Base-by-base conservation (phyloP, 768 basidiomycete genomes). In the Trametes cingulata region DNA sequence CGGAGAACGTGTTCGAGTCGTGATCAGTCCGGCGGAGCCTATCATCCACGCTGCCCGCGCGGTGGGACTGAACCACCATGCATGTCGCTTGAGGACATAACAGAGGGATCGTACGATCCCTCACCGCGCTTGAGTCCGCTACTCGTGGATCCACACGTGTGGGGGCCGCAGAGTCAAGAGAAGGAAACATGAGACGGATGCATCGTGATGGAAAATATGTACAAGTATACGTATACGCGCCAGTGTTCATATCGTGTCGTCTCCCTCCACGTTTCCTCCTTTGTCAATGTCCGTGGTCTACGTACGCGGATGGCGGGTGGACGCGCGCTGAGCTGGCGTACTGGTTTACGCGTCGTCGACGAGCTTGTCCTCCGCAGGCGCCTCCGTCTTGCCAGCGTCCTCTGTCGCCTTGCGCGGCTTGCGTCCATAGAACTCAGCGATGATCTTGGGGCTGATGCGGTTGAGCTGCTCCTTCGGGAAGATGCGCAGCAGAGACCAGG, bases 391-490 rank as follows among this genome's bases (percentile, higher is more conserved):
- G 68, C n/a, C n/a, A n/a, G 74, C 80, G 62, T 78, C 82, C 72
- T 78, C 75, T 56, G 82, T 78, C 60, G 77, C 71, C 78, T 83
- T 88, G 81, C 83, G 88, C 51, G 79, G 82, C 78, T 95, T 95
- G 69, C 94, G 88, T 45, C 83, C 88, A 70, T 97, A 97, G 74
- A 90, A 97, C 76, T 97, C 95, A 62, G 84, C 84, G 69, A 97
- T 88, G 71, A 97, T 95, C 86, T 93, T 93, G 69, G 95, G 95
- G 72, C 87, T 94, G 80, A 98, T 95, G 70, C 95, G 92, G 80
- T 98, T 98, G 66, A 98, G 83, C 75, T 94, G 92, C 77, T 98
- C 96, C 76, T 95, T 95, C 61, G 97, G 97, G 91, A 98, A 99
- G 72, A 96, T 96, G 66, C 97, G 90, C 66, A 99, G 82, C 52